Evolutionary conservation across 2,329 filamentous ascomycete genomes (phyloP).

Genomic region (Gyromitra esculenta): DNA sequence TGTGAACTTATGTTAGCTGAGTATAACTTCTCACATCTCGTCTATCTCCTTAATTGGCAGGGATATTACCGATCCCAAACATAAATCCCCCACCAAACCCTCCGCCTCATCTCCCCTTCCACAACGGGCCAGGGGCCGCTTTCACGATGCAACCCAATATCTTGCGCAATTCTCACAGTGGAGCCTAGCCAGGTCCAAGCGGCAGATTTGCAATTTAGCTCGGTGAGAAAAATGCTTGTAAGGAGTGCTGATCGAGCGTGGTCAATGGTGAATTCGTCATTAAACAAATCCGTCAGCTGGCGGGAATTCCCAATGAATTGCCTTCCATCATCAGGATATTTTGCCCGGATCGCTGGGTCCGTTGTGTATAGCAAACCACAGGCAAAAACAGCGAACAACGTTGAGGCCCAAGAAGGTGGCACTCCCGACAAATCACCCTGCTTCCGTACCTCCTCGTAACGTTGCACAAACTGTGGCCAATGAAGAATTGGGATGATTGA

Average conservation of each 20-base stretch:
- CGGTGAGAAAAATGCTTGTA: constrained; percentile 80
- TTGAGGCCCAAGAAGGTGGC: constrained; percentile 76
- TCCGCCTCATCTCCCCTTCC: constrained; percentile 83
- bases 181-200: constrained; percentile 87
- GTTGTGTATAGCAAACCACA: constrained; percentile 79
- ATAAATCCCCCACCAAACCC: constrained; percentile 92
- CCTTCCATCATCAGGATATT: constrained; percentile 67
- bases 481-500: constrained; percentile 85
- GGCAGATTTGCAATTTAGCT: constrained; percentile 85
- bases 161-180: constrained; percentile 81
- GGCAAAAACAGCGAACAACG: constrained; percentile 85
- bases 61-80: constrained; percentile 77
- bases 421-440: constrained; percentile 69
- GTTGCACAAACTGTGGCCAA: constrained; percentile 81
- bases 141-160: constrained; percentile 82
- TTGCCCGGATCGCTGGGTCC: constrained; percentile 61
- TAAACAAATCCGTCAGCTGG: constrained; percentile 80
- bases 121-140: constrained; percentile 76
- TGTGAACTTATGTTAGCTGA: constrained; percentile 60
- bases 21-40: neutral
- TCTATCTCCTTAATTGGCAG: neutral
- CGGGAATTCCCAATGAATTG: constrained; percentile 77
- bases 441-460: constrained; percentile 80
- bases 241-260: constrained; percentile 78
- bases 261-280: constrained; percentile 78